Conservation (phyloP, 148 eudicot genomes). For the Beta vulgaris region DNA sequence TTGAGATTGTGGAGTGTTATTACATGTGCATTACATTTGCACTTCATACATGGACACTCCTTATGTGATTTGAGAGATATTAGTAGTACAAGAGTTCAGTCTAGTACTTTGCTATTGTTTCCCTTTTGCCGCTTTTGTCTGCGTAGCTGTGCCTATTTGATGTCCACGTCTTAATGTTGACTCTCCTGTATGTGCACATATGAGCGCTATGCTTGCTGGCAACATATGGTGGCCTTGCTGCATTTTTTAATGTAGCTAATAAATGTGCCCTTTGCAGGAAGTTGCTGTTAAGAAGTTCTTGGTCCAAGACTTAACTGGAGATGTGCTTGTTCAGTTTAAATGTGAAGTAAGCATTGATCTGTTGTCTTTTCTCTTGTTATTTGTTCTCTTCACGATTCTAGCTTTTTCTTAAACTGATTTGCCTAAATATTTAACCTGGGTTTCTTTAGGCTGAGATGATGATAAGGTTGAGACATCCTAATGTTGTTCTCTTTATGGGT, state of each 20-base stretch:
- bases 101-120: not conserved
- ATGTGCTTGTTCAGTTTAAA: conserved; percentile 79
- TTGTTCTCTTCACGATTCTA: not conserved
- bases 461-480: conserved; percentile 97
- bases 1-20: not conserved
- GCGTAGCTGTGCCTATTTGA: not conserved
- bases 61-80: not conserved
- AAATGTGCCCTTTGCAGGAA: conserved; percentile 51
- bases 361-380: conserved; percentile 3
- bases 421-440: not conserved
- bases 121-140: not conserved
- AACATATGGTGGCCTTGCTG: not conserved
- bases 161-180: not conserved
- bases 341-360: conserved; percentile 60
- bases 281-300: conserved; percentile 98
- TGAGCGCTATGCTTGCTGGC: not conserved
- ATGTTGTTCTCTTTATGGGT: conserved; percentile 99
- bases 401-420: not conserved
- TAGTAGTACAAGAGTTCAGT: not conserved
- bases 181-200: not conserved
- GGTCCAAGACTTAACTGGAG: conserved; percentile 87
- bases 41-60: not conserved
- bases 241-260: conserved; percentile 12
- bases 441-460: conserved; percentile 79
- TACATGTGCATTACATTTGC: not conserved